Base-by-base conservation (phyloP, 768 basidiomycete species). In the Cantharellus anzutake region DNA sequence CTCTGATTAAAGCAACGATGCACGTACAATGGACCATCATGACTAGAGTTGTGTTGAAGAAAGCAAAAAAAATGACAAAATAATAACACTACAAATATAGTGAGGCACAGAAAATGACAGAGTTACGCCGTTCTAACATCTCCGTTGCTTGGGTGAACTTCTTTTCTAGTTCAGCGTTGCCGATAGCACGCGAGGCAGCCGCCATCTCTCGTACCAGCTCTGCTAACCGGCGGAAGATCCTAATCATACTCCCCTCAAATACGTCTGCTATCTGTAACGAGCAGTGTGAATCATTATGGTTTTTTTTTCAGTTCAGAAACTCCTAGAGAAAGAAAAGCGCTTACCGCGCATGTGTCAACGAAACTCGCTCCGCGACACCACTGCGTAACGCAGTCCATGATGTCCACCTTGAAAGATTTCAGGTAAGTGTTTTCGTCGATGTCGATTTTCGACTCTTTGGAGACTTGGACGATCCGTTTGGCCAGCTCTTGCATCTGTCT, bases 351-450 rank as follows among this genome's bases (percentile, higher is more conserved):
- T 60, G 97, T 91, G 35, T 99, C 94, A 0, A 86, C 75, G 71
- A 99, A 99, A 37, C 88, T 89, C 14, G 92, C 88, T 3, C 96
- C 96, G n/a, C 89, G 82, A 73, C 94, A 98, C 96, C 96, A 99
- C 62, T 91, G 86, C 41, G 91, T 77, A 5, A 98, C 96, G 0
- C 88, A 89, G 64, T 98, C 96, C 92, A 98, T 99, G 56, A 99
- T 80, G 67, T 97, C 94, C 20, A 96, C 89, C 71, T 97, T 98
- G 81, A 99, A 99, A 5, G 86, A 90, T 58, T 83, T 77, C 1
- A 99, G 89, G 69, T 99, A 99, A 63, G 94, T 90, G 60, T 96
- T 86, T 70, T 98, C 94, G 59, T 86, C 82, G 52, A 98, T 70
- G 0, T 83, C 71, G 2, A 99, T 75, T 69, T 97, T 96, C 29